Evolutionary conservation across 148 eudicot species (phyloP).

Genomic region (Camellia sinensis): DNA sequence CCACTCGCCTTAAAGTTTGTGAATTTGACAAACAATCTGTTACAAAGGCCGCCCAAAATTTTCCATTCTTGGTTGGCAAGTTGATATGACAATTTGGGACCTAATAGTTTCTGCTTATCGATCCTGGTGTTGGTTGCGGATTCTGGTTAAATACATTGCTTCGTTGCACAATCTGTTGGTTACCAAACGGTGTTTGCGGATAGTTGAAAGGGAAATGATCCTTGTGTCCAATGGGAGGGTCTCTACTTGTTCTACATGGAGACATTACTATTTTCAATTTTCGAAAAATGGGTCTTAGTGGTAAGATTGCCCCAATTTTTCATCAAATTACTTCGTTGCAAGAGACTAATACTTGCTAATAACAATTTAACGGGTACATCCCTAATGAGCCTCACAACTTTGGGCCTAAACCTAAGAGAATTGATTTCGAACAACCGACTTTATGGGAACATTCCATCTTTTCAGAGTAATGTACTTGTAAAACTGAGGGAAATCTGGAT

Average conservation of each 20-base stretch:
- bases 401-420: conserved; percentile 49
- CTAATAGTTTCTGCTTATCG: conserved; percentile 64
- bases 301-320: conserved; percentile 64
- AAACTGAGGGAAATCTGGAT: conserved; percentile 46
- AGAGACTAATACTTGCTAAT: conserved; percentile 46
- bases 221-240: conserved; percentile 58
- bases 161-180: conserved; percentile 46
- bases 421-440: conserved; percentile 61
- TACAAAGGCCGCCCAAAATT: conserved; percentile 68
- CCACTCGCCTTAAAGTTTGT: conserved; percentile 35
- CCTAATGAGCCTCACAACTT: conserved; percentile 53
- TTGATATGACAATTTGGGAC: conserved; percentile 39
- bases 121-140: conserved; percentile 58
- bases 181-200: conserved; percentile 58
- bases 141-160: conserved; percentile 49
- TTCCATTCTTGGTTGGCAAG: conserved; percentile 38
- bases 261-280: conserved; percentile 62
- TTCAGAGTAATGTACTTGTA: conserved; percentile 40
- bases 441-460: conserved; percentile 53
- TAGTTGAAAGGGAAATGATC: conserved; percentile 70
- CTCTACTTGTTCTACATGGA: conserved; percentile 46
- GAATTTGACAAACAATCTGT: conserved; percentile 60
- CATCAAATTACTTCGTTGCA: conserved; percentile 49
- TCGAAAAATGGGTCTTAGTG: conserved; percentile 43
- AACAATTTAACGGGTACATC: conserved; percentile 70